Conservation (phyloP, 78 protist genomes). For the Chrysochromulina parva region DNA sequence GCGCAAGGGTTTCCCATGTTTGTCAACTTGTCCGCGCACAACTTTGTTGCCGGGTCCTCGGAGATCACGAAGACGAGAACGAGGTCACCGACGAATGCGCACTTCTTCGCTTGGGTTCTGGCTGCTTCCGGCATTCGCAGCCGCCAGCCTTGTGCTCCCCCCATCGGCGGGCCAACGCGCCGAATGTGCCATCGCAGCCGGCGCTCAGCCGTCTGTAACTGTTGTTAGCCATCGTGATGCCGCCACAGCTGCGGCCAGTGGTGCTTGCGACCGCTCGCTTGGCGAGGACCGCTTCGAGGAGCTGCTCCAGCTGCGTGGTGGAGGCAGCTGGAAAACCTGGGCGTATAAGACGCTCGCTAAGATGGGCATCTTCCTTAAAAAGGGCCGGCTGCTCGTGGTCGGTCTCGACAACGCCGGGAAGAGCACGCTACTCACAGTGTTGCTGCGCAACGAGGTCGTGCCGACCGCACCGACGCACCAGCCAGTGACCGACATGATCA, state of each 20-base stretch:
- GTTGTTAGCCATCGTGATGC: too few relatives aligned
- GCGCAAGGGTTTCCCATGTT: too few relatives aligned
- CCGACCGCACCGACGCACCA: constrained; percentile 17
- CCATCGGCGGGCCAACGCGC: background rate
- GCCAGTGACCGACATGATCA: background rate
- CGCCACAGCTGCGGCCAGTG: too few relatives aligned
- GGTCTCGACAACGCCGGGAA: constrained; percentile 42
- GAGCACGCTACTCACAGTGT: background rate
- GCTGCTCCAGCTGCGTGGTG: background rate
- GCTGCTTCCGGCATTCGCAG: too few relatives aligned
- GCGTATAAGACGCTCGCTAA: background rate
- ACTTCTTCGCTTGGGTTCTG: too few relatives aligned
- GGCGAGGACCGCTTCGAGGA: too few relatives aligned
- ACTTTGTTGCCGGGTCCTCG: too few relatives aligned
- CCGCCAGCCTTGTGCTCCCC: too few relatives aligned
- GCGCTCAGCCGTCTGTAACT: background rate
- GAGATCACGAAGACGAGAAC: too few relatives aligned
- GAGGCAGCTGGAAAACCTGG: background rate
- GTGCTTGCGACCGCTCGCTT: too few relatives aligned
- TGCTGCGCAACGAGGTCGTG: background rate
- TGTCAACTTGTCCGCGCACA: background rate
- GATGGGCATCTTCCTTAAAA: background rate
- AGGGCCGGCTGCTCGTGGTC: background rate
- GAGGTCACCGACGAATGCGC: too few relatives aligned
- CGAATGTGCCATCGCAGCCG: background rate